Base-by-base conservation (phyloP, 805 yeast species). In the Ogataea pignaliae region DNA sequence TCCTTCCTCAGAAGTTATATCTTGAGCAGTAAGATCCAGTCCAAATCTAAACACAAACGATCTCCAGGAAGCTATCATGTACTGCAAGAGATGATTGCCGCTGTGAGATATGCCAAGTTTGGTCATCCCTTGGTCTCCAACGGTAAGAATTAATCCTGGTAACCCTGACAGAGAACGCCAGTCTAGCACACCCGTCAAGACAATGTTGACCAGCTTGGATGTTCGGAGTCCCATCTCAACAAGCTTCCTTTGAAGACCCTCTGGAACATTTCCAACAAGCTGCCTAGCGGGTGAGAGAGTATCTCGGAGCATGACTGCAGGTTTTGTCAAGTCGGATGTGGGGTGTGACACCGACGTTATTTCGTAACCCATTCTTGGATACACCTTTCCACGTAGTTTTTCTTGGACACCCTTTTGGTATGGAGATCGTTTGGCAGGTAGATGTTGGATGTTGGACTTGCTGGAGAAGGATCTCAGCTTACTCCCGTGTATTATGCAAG, bases 131-230 rank as follows among this genome's bases (percentile, higher is more conserved):
- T 88, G 85, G 53, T 88, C 97, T 44, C 87, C 81, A 12, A 85
- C 71, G 0, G 97, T 88, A 40, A 91, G 66, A 39, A 91, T 77
- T 55, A 88, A 66, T 0, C 99, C 99, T 0, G 98, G 97, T 7
- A 91, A 63, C 0, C 99, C 99, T n/a, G 95, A 88, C 2, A 88
- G 66, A n/a, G 83, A 73, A 6, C 74, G 61, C 97, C 97, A 91
- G 42, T 75, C 64, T 10, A 86, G 48, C n/a, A 68, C 69, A 3
- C 99, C 99, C 0, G 96, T 81, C 4, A 93, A 57, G 55, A 87
- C 90, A 3, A 91, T 68, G 32, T 80, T 77, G 39, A 76, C 72
- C 29, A 88, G 63, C 48, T 77, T 82, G 2, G 82, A 72, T 12
- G 85, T 63, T 37, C 74, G 71, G 21, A 82, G 59, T 37, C 78